phyloP scores from a whole-genome alignment of 345 rosid genomes.

The Lepidium africanum region DNA sequence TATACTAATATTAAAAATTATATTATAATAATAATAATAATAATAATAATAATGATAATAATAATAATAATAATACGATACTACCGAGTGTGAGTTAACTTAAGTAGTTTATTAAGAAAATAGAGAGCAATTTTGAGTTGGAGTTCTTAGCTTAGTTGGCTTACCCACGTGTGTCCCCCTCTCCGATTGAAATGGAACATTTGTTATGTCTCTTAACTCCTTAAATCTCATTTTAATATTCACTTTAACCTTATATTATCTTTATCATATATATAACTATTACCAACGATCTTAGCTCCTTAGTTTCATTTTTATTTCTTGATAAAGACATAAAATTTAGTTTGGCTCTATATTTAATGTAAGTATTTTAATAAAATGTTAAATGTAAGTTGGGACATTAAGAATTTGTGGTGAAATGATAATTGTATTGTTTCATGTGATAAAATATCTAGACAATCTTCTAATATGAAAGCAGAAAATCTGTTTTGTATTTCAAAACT shows the following conservation, averaged over 20 bases:
- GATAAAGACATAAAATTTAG: too few relatives aligned
- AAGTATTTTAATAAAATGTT: too few relatives aligned
- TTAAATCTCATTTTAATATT: background rate
- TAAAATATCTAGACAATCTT: too few relatives aligned
- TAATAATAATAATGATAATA: conserved; percentile 6
- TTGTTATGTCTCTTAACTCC: conserved; percentile 22
- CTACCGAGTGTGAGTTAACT: background rate
- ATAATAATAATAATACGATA: background rate
- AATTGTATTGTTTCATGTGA: too few relatives aligned
- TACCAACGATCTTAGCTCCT: background rate
- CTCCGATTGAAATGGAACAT: conserved; percentile 33
- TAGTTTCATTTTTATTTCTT: too few relatives aligned
- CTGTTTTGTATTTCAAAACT: too few relatives aligned
- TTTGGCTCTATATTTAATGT: too few relatives aligned
- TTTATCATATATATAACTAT: background rate
- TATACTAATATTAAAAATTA: background rate
- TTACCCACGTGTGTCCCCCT: conserved; percentile 32
- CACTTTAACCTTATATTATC: background rate
- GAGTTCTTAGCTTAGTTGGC: conserved; percentile 25
- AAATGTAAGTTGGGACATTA: too few relatives aligned
- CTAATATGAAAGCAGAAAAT: too few relatives aligned
- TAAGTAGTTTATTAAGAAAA: background rate
- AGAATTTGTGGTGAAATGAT: too few relatives aligned
- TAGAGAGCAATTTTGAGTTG: conserved; percentile 5
- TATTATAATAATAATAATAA: background rate